Evolutionary conservation across 371 early-diverging fungal species (phyloP).

Genomic region (Apophysomyces elegans): DNA sequence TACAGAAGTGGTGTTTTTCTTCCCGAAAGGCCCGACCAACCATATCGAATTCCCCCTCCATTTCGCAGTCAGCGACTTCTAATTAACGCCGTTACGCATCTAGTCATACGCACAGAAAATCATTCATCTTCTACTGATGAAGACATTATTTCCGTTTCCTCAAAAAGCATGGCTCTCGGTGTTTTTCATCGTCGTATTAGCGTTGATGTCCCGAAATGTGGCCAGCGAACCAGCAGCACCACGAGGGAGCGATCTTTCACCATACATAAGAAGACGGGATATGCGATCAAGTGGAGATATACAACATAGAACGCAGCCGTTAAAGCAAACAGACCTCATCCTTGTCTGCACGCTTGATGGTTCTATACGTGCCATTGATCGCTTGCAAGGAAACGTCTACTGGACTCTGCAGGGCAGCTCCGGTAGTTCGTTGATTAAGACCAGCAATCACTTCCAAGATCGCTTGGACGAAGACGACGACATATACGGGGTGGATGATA

Average conservation of each 20-base stretch:
- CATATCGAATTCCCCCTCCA: background rate
- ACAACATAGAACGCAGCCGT: background rate
- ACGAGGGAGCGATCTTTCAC: background rate
- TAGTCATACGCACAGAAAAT: background rate
- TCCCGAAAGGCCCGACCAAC: background rate
- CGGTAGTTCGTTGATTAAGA: constrained; percentile 39
- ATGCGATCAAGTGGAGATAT: background rate
- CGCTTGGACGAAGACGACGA: constrained; percentile 3
- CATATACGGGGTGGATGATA: background rate
- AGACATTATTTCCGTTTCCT: background rate
- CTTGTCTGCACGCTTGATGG: constrained; percentile 50
- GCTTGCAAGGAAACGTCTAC: constrained; percentile 34
- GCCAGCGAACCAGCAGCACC: background rate
- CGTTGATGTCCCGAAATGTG: background rate
- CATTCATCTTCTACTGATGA: background rate
- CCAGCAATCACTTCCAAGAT: constrained; percentile 23
- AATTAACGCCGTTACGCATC: too few relatives aligned
- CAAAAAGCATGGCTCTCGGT: background rate
- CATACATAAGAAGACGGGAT: background rate
- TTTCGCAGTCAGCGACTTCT: background rate
- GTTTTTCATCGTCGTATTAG: background rate
- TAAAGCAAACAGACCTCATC: constrained; percentile 36
- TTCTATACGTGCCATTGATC: constrained; percentile 49
- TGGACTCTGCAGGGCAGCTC: constrained; percentile 48
- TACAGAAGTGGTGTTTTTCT: too few relatives aligned